Base-by-base conservation (phyloP, 768 basidiomycete species). In the Chlorophyllum brunneum region DNA sequence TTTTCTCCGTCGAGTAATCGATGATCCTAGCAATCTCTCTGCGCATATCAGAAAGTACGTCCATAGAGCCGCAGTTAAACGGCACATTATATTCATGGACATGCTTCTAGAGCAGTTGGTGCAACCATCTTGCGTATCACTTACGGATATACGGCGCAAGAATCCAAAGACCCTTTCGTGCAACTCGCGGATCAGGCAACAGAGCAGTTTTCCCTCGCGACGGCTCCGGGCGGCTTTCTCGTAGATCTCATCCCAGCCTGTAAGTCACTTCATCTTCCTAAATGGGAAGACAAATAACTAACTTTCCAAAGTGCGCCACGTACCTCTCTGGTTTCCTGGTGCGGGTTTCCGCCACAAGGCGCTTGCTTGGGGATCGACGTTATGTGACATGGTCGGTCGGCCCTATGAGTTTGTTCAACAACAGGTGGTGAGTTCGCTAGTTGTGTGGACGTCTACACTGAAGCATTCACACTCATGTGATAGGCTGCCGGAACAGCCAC, bases 241-340 rank as follows among this genome's bases (percentile, higher is more conserved):
- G 78, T 81, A 36, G 79, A 81, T 65, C 61, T 78, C 40, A 64
- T 80, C 24, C 80, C 80, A 31, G 63, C 69, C 33, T 63, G 79
- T 80, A 65, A 60, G 71, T 55, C 26, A 38, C 49, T 52, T 55
- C 34, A 27, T 40, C 30, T 22, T 44, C 8, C 48, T 44, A 55
- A 36, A 27, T 26, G 27, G 8, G 49, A 40, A 29, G 31, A 13
- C 30, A 48, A 33, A 41, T 54, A 20, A 50, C 34, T 16, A n/a
- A 11, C 34, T 46, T 53, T 48, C 34, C 46, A 7, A 47, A 86
- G 84, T 86, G 59, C 72, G 73, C 42, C 67, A 83, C 57, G 59
- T 85, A 38, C 85, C 85, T 29, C 64, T 69, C 22, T 86, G 85
- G 83, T 73, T 83, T 56, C 84, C 84, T 18, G 83, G 83, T 20